Conservation (phyloP, 2,329 filamentous ascomycete species). For the Coleophoma eucalyptorum region DNA sequence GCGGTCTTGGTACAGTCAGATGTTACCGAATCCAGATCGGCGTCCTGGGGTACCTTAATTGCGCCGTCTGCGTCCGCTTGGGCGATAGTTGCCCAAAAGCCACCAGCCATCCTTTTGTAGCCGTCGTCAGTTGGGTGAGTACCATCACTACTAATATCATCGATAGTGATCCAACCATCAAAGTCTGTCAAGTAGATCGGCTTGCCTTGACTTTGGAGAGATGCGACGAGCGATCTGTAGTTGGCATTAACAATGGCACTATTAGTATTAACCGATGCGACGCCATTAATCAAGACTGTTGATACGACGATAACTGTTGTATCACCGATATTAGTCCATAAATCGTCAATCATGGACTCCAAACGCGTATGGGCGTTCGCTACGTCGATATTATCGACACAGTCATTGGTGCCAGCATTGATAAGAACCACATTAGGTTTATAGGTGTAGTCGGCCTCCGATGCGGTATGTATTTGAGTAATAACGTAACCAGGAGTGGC, state of each 20-base stretch:
- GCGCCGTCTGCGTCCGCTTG: background rate
- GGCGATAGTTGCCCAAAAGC: background rate
- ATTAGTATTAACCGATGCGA: background rate
- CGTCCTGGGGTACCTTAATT: slow-evolving; percentile 4
- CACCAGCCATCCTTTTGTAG: slow-evolving; percentile 16
- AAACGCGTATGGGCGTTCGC: slow-evolving; percentile 18
- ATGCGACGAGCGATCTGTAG: background rate
- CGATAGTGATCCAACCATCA: slow-evolving; percentile 16
- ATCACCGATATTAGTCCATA: slow-evolving; percentile 17
- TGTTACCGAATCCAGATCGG: background rate
- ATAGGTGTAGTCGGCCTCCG: slow-evolving; percentile 1
- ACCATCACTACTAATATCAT: slow-evolving; percentile 2
- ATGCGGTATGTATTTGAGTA: slow-evolving; percentile 6
- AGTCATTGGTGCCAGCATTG: slow-evolving; percentile 32
- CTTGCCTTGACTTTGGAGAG: background rate
- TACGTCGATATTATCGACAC: slow-evolving; percentile 10
- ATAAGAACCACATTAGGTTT: slow-evolving; percentile 20
- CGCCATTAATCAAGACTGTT: slow-evolving; percentile 21
- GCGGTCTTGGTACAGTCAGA: slow-evolving; percentile 17
- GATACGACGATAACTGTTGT: slow-evolving; percentile 27
- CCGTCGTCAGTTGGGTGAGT: slow-evolving; percentile 17
- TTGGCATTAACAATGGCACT: background rate
- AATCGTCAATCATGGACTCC: slow-evolving; percentile 18
- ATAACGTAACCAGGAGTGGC: slow-evolving; percentile 11
- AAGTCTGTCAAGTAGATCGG: slow-evolving; percentile 31